Evolutionary conservation across 2,329 filamentous ascomycete species (phyloP).

Genomic region (Pseudogymnoascus sp.): DNA sequence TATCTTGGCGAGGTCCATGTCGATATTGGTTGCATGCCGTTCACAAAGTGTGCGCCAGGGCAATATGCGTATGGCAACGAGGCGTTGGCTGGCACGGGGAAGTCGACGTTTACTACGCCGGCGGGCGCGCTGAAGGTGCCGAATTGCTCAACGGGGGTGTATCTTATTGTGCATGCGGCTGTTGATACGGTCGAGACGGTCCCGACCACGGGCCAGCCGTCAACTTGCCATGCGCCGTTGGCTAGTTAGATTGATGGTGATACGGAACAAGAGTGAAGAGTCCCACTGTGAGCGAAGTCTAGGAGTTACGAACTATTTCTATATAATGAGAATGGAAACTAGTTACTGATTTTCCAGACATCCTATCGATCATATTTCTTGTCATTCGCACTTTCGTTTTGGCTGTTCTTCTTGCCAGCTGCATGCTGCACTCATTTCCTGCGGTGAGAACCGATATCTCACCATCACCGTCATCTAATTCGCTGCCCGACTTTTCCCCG

Average conservation of each 20-base stretch:
- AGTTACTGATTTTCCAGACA: no score
- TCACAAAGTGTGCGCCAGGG: neutral
- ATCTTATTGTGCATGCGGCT: slow-evolving; percentile 3
- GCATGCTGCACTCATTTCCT: no score
- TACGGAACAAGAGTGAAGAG: neutral
- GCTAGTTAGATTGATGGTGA: neutral
- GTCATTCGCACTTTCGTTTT: no score
- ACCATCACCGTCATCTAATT: no score
- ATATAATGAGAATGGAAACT: neutral
- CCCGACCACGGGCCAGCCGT: neutral
- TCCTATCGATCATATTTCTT: no score
- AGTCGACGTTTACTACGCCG: neutral
- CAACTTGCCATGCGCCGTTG: neutral
- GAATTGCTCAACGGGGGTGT: neutral
- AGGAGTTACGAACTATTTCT: neutral
- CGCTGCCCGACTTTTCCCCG: no score
- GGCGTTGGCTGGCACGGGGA: neutral
- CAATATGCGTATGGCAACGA: neutral
- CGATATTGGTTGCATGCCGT: neutral
- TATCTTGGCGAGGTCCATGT: slow-evolving; percentile 3
- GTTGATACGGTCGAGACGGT: neutral
- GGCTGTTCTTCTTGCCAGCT: no score
- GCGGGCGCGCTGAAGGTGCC: neutral
- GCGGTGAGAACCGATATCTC: no score
- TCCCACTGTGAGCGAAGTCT: neutral